These are phyloP conservation scores for Taphrina confusa DNA, from an alignment of 1,139 yeast genomes.

Conservation along the genomic window DNA sequence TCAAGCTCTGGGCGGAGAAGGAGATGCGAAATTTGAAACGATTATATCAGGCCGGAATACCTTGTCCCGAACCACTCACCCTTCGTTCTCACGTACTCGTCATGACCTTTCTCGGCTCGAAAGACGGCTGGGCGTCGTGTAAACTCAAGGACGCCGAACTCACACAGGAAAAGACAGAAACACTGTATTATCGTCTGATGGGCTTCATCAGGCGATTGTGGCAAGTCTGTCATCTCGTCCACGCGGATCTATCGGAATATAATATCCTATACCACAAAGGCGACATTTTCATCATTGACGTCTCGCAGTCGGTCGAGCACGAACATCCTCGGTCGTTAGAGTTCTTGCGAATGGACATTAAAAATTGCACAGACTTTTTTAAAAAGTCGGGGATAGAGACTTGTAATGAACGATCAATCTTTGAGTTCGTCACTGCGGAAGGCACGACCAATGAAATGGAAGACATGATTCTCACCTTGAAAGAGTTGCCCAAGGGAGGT, in stretches of 20 bases:
- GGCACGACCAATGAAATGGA: conserved; percentile 49
- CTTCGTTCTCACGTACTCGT: conserved; percentile 86
- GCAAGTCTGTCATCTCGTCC: conserved; percentile 85
- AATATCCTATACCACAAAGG: conserved; percentile 81
- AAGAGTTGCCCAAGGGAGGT: conserved; percentile 25
- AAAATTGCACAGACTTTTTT: conserved; percentile 88
- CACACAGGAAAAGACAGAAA: conserved; percentile 63
- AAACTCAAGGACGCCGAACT: conserved; percentile 50
- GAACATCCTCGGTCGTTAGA: conserved; percentile 97
- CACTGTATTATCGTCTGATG: conserved; percentile 74
- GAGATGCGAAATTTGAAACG: conserved; percentile 91
- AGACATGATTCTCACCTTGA: conserved; percentile 47
- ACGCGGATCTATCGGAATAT: conserved; percentile 96
- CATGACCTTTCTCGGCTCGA: conserved; percentile 85
- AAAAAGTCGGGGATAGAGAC: conserved; percentile 70
- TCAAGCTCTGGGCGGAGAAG: conserved; percentile 97
- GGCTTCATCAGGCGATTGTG: conserved; percentile 84
- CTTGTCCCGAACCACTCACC: conserved; percentile 89
- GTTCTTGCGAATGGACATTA: conserved; percentile 94
- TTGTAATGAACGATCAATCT: conserved; percentile 77
- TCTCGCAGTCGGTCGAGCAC: conserved; percentile 95
- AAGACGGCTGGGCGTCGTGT: conserved; percentile 54
- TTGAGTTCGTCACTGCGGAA: conserved; percentile 64
- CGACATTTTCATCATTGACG: conserved; percentile 85
- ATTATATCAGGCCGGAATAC: conserved; percentile 72